Conservation (phyloP, 164 flowering plant genomes). For the Kalanchoe fedtschenkoi region DNA sequence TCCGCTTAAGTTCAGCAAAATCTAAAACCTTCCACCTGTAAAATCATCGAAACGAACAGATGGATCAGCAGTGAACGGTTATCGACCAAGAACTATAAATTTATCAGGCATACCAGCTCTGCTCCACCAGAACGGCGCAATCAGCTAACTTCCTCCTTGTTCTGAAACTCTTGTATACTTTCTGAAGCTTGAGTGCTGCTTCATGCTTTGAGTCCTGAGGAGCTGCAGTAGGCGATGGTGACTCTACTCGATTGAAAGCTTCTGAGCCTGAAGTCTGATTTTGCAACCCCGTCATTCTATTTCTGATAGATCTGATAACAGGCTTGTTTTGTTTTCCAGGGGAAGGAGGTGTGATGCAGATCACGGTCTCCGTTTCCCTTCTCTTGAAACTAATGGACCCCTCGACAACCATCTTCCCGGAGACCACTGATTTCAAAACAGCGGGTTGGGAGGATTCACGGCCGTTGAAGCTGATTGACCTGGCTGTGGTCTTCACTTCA, state of each 20-base stretch:
- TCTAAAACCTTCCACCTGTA: conserved; percentile 19
- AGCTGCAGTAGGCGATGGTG: too few species aligned
- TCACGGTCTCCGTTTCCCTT: not conserved
- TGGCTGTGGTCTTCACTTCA: not conserved
- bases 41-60: not conserved
- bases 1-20: conserved; percentile 12
- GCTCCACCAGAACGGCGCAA: conserved; percentile 13
- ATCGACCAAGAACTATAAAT: not conserved
- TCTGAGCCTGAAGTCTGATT: not conserved
- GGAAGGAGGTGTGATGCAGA: conserved; percentile 1
- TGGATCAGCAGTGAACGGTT: not conserved
- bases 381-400: conserved; percentile 9
- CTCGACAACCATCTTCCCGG: conserved; percentile 8
- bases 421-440: conserved; percentile 3
- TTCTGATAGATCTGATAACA: not conserved
- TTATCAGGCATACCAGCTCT: conserved; percentile 8
- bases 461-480: conserved; percentile 9
- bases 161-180: conserved; percentile 16
- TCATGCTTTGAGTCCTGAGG: not conserved
- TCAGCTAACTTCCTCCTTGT: conserved; percentile 15
- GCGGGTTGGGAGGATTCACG: not conserved
- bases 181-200: conserved; percentile 15
- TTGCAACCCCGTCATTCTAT: not conserved
- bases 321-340: not conserved
- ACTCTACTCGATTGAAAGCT: not conserved